Evolutionary conservation across 169 alveolate species (phyloP).

Genomic region (Miamiensis avidus): DNA sequence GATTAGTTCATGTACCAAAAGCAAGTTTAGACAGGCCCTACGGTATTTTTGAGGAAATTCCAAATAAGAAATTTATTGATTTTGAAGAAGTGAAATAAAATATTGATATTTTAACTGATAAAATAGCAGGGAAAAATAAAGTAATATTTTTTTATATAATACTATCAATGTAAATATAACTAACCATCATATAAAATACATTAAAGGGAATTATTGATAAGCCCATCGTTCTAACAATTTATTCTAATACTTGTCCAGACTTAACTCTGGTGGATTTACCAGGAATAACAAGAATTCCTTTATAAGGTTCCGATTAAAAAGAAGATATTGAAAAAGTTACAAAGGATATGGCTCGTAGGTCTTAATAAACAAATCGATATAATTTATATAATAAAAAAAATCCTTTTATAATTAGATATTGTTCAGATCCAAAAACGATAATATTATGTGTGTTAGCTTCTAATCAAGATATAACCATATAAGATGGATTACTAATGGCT

Average conservation of each 20-base stretch:
- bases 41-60: slow-evolving; percentile 79
- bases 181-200: slow-evolving; percentile 88
- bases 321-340: slow-evolving; percentile 94
- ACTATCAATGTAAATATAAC: too few relatives aligned
- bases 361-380: too few relatives aligned
- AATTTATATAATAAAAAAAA: too few relatives aligned
- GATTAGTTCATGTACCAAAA: slow-evolving; percentile 89
- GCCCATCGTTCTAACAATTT: slow-evolving; percentile 95
- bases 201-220: slow-evolving; percentile 90
- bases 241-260: slow-evolving; percentile 96
- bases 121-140: slow-evolving; percentile 58
- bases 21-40: slow-evolving; percentile 55
- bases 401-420: too few relatives aligned
- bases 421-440: slow-evolving; percentile 95
- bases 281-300: slow-evolving; percentile 97
- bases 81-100: slow-evolving; percentile 91
- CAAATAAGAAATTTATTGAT: slow-evolving; percentile 82
- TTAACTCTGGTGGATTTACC: slow-evolving; percentile 98
- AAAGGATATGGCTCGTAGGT: slow-evolving; percentile 91
- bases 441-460: slow-evolving; percentile 97
- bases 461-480: slow-evolving; percentile 96
- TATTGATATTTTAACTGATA: slow-evolving; percentile 90
- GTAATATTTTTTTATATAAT: background rate
- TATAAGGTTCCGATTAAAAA: slow-evolving; percentile 95
- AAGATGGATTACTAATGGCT: slow-evolving; percentile 97